Conservation (phyloP, 2,329 filamentous ascomycete genomes). For the Exophiala mesophila region DNA sequence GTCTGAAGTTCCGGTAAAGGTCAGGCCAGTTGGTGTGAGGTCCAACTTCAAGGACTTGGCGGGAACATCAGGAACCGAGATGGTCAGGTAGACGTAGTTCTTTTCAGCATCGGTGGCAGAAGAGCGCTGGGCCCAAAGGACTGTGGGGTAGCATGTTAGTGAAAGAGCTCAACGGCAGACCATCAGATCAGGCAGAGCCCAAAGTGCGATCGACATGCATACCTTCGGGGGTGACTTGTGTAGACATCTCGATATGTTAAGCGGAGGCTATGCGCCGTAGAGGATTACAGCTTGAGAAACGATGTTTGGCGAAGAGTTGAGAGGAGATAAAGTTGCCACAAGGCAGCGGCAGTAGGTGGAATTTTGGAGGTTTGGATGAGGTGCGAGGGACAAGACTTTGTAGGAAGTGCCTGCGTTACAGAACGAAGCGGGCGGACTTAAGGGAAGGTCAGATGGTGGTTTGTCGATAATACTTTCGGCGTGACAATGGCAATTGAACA, state of each 20-base stretch:
- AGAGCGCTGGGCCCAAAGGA: slow-evolving; percentile 97
- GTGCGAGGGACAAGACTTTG: too few species aligned
- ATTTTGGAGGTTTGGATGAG: too few species aligned
- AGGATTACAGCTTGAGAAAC: too few species aligned
- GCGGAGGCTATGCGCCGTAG: too few species aligned
- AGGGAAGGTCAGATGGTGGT: too few species aligned
- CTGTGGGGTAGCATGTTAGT: slow-evolving; percentile 49
- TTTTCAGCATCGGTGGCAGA: slow-evolving; percentile 71
- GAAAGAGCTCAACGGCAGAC: too few species aligned
- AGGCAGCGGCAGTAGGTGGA: too few species aligned
- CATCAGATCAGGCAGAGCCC: too few species aligned
- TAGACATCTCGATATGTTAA: slow-evolving; percentile 35
- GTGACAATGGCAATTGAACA: too few species aligned
- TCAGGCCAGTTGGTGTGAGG: slow-evolving; percentile 69
- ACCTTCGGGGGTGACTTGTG: slow-evolving; percentile 45
- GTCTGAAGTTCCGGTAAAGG: slow-evolving; percentile 76
- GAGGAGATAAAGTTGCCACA: slow-evolving; percentile 1
- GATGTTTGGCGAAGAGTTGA: background rate
- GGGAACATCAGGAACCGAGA: slow-evolving; percentile 80
- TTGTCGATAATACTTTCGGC: too few species aligned
- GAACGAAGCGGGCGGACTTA: too few species aligned
- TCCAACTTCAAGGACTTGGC: slow-evolving; percentile 73
- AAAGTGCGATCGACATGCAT: slow-evolving; percentile 15
- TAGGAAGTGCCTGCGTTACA: too few species aligned
- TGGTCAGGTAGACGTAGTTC: slow-evolving; percentile 93